These are phyloP conservation scores for Triticum aestivum DNA, from an alignment of 176 grass and related monocot genomes.

Conservation along the genomic window DNA sequence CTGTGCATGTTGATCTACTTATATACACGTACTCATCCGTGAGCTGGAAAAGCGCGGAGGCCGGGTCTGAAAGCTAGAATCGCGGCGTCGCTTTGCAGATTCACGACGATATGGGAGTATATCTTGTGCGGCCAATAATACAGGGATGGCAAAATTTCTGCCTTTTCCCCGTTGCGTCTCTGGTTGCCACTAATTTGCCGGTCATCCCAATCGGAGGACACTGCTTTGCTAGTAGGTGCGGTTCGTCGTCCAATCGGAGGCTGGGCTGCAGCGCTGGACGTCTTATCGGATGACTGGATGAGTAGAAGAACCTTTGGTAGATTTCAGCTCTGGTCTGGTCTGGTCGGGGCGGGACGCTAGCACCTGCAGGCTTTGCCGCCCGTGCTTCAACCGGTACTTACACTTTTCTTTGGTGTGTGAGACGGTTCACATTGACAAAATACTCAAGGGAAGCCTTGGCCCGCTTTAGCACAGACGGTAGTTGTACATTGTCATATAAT, in stretches of 20 bases:
- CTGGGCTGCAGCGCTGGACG: neutral
- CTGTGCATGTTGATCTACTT: neutral
- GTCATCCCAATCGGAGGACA: neutral
- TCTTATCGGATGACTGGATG: neutral
- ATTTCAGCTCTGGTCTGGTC: neutral
- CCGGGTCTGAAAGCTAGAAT: neutral
- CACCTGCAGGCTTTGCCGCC: too few relatives aligned
- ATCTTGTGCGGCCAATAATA: constrained; percentile 13
- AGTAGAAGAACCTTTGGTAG: neutral
- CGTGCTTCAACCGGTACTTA: too few relatives aligned
- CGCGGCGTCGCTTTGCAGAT: neutral
- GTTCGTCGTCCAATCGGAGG: neutral
- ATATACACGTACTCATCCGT: neutral
- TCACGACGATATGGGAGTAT: neutral
- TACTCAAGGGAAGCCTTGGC: too few relatives aligned
- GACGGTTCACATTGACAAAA: too few relatives aligned
- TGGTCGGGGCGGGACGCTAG: too few relatives aligned
- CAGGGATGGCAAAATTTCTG: neutral
- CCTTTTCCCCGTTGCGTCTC: neutral
- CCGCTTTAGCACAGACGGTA: too few relatives aligned
- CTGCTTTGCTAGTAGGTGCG: neutral
- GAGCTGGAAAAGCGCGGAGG: neutral
- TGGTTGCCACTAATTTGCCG: neutral
- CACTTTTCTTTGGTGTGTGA: too few relatives aligned
- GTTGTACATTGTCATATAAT: too few relatives aligned